These are phyloP conservation scores for Colletotrichum paranaense DNA, from an alignment of 2,329 filamentous ascomycete genomes.

Conservation along the genomic window DNA sequence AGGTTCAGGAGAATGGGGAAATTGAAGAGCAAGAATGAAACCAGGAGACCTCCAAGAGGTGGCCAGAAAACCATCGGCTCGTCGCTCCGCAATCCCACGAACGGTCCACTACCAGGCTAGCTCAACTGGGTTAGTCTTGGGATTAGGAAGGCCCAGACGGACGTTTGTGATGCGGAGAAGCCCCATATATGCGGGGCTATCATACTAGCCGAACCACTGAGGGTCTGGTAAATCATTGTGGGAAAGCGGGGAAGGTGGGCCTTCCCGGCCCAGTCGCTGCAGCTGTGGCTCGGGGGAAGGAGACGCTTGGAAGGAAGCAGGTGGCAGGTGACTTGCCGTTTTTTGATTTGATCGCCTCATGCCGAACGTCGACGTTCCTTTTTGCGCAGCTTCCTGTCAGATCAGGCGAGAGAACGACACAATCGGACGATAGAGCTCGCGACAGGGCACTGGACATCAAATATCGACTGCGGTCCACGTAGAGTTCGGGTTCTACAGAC, in stretches of 20 bases:
- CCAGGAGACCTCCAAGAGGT: background rate
- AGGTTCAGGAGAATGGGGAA: background rate
- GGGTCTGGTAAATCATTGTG: background rate
- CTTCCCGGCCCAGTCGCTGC: background rate
- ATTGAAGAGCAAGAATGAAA: background rate
- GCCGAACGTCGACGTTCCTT: background rate
- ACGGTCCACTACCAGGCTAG: background rate
- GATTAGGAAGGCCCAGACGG: constrained; percentile 1
- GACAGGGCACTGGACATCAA: background rate
- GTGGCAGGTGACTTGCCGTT: constrained; percentile 23
- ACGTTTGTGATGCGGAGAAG: constrained; percentile 22
- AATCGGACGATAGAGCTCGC: background rate
- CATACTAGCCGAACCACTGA: constrained; percentile 21
- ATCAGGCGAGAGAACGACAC: background rate
- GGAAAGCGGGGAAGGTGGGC: constrained; percentile 25
- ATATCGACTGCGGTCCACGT: background rate
- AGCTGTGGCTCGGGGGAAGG: background rate
- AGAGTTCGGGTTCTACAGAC: background rate
- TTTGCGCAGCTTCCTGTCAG: background rate
- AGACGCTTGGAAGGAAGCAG: constrained; percentile 1
- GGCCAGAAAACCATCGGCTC: constrained; percentile 21
- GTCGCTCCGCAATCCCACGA: constrained; percentile 29
- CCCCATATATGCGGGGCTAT: constrained; percentile 5
- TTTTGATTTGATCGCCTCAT: constrained; percentile 15
- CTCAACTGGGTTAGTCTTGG: background rate